Base-by-base conservation (phyloP, 2,329 filamentous ascomycete genomes). In the Camillea tinctor region DNA sequence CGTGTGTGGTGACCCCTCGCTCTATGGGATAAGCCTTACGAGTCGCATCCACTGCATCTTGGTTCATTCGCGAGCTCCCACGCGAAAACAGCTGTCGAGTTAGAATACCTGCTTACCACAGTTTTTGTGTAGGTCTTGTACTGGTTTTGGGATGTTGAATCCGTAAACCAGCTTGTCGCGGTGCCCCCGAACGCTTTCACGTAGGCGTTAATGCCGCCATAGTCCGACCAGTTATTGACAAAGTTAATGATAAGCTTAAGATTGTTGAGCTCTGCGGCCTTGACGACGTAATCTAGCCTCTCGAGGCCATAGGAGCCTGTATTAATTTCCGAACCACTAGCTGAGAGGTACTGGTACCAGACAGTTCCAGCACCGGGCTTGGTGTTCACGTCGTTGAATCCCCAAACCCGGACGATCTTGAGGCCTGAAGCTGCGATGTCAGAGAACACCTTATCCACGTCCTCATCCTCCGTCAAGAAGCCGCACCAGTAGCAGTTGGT, bases 171-270 rank as follows among this genome's bases (percentile, higher is more conserved):
- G 6, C 76, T 75, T 15, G 76, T 77, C 58, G 82, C 76, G 57
- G 70, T 74, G 22, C 82, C 83, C 26, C 84, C 85, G 63, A 86
- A 88, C 7, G 82, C 84, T 7, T 73, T 77, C 50, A 81, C 79
- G 69, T 89, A 89, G 54, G 84, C 84, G 15, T 77, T 76, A 70
- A 89, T 89, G 30, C 88, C 87, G 19, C 87, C 88, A 30, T 88
- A 89, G 68, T 90, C 88, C 52, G 77, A 78, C 87, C 87, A 91
- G 74, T 90, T 85, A 75, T 90, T 90, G 58, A 89, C 84, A 50
- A 89, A 85, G 65, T 85, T 83, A 69, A 88, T 82, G 62, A 90
- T 87, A 4, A 89, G 75, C 71, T 88, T 87, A 65, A 90, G 78
- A 3, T 82, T 83, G 57, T 83, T 77, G 57, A 78, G 76, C 71